These are phyloP conservation scores for Acanthamoeba healyi DNA, from an alignment of 208 protist genomes.

Conservation along the genomic window DNA sequence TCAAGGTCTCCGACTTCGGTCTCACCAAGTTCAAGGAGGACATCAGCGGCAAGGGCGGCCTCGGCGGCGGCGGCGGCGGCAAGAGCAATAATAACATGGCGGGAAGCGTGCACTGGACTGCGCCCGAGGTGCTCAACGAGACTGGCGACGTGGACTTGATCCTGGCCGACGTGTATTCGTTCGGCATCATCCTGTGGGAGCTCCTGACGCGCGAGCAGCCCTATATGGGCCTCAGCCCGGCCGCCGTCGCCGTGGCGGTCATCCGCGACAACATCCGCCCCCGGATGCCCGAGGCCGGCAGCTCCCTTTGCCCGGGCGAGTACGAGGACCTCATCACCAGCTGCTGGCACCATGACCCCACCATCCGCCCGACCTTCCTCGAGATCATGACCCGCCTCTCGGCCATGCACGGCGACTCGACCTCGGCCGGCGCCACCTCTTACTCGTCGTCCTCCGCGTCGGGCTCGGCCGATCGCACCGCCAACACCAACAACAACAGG, in stretches of 20 bases:
- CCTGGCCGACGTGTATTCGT: background rate
- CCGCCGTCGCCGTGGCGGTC: background rate
- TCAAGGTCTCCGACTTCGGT: conserved; percentile 33
- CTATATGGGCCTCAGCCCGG: background rate
- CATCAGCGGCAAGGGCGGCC: background rate
- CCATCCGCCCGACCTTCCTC: background rate
- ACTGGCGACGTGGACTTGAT: background rate
- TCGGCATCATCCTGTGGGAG: conserved; percentile 29
- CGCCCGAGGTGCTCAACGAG: conserved; percentile 43
- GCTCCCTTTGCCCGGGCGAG: background rate
- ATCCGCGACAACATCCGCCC: background rate
- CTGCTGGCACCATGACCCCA: conserved; percentile 10
- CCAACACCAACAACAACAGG: background rate
- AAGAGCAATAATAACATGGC: background rate
- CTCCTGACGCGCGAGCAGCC: background rate
- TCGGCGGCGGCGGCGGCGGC: background rate
- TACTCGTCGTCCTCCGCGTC: background rate
- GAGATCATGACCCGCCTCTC: background rate
- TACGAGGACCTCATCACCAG: conserved; percentile 2
- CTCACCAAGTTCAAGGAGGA: conserved; percentile 42
- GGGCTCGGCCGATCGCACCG: too few relatives aligned
- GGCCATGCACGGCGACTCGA: background rate
- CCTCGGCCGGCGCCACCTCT: background rate
- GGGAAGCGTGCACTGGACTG: conserved; percentile 24
- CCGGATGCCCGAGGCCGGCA: background rate